A percentile compares a stretch with the other conserved stretches of the same genome.
Conservation (phyloP, 805 yeast genomes). For the Yarrowia alimentaria region DNA sequence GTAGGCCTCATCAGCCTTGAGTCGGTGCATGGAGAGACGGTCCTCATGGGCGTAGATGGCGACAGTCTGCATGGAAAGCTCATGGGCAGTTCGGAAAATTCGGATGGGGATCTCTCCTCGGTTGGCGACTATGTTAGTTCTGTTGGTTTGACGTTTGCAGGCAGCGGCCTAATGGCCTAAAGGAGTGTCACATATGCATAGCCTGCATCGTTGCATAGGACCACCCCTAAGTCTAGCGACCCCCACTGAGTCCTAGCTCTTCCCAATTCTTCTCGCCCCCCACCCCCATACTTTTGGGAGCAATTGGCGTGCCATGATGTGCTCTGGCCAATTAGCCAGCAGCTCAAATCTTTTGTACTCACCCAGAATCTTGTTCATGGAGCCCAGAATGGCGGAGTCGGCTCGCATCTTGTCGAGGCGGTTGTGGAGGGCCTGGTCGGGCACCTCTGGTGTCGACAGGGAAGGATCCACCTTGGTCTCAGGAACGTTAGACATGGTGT, state of each 20-base stretch:
- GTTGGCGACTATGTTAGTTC: slow-evolving; percentile 39
- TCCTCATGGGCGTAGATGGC: slow-evolving; percentile 97
- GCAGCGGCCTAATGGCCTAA: too few species aligned
- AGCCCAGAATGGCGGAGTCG: slow-evolving; percentile 47
- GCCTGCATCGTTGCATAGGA: too few species aligned
- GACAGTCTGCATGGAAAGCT: slow-evolving; percentile 92
- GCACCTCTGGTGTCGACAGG: slow-evolving; percentile 26
- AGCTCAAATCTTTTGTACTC: too few species aligned
- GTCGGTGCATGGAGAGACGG: slow-evolving; percentile 87
- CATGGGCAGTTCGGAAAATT: slow-evolving; percentile 96
- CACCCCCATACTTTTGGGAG: background rate
- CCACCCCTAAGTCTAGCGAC: too few species aligned
- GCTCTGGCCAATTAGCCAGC: too few species aligned
- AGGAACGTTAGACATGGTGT: slow-evolving; percentile 26
- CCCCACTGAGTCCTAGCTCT: too few species aligned
- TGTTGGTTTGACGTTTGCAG: too few species aligned
- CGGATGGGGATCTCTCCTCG: slow-evolving; percentile 42
- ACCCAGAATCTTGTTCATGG: slow-evolving; percentile 50
- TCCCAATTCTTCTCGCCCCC: too few species aligned
- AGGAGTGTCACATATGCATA: too few species aligned
- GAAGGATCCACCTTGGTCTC: slow-evolving; percentile 28
- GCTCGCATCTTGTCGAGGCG: slow-evolving; percentile 41
- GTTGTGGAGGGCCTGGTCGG: slow-evolving; percentile 16
- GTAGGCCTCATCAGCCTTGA: slow-evolving; percentile 92
- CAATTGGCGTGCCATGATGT: too few species aligned